A percentile compares a stretch with the other conserved stretches of the same genome.
Conservation (phyloP, 2,329 filamentous ascomycete genomes). For the Westerdykella aurantiaca region DNA sequence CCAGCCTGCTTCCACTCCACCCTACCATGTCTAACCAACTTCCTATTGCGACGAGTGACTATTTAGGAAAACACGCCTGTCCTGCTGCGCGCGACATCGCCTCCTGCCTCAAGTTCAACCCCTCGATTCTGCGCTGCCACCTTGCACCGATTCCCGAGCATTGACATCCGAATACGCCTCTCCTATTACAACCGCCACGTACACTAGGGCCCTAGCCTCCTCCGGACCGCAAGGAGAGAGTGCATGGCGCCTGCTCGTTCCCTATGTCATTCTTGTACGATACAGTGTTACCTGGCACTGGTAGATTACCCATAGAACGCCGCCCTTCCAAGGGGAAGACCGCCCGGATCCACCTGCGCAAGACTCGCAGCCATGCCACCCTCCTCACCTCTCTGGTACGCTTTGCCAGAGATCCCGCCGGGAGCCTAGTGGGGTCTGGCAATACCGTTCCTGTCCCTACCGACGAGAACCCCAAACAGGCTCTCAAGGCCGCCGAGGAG, state of each 20-base stretch:
- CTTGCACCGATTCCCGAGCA: too few relatives aligned
- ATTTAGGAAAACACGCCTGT: too few relatives aligned
- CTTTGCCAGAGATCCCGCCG: slow-evolving; percentile 32
- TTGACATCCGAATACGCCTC: neutral
- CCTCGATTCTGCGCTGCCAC: too few relatives aligned
- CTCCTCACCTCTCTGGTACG: slow-evolving; percentile 33
- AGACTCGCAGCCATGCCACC: slow-evolving; percentile 26
- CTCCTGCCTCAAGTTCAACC: too few relatives aligned
- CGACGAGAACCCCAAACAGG: neutral
- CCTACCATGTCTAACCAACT: neutral
- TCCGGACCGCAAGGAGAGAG: slow-evolving; percentile 1
- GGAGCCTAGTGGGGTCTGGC: slow-evolving; percentile 17
- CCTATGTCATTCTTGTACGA: slow-evolving; percentile 36
- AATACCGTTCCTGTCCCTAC: slow-evolving; percentile 34
- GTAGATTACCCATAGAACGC: slow-evolving; percentile 21
- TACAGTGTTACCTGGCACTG: slow-evolving; percentile 29
- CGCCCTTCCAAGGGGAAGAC: slow-evolving; percentile 5
- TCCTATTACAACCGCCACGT: neutral
- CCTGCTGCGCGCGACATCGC: too few relatives aligned
- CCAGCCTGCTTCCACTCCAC: neutral
- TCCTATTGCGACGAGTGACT: too few relatives aligned
- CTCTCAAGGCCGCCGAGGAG: slow-evolving; percentile 17
- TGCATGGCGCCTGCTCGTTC: slow-evolving; percentile 29
- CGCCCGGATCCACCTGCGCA: slow-evolving; percentile 9
- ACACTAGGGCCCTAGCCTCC: neutral